Evolutionary conservation across 2,329 filamentous ascomycete species (phyloP).

Genomic region (Zymoseptoria brevis): DNA sequence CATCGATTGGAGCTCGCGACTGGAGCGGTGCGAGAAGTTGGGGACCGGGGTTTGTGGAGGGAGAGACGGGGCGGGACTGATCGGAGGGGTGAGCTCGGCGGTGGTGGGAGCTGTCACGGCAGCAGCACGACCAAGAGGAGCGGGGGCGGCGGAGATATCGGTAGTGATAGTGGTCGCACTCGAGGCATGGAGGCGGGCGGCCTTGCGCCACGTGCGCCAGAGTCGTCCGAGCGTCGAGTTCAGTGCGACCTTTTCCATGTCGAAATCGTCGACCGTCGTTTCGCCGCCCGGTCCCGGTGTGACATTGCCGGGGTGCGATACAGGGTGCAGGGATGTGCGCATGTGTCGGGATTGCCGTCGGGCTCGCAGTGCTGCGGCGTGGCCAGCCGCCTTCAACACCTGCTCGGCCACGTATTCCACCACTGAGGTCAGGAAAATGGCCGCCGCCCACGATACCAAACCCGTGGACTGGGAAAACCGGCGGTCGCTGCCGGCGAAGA

Average conservation of each 20-base stretch:
- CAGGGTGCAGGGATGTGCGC: slow-evolving; percentile 9
- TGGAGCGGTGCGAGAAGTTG: slow-evolving; percentile 13
- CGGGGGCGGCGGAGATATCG: slow-evolving; percentile 6
- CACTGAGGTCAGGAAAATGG: slow-evolving; percentile 92
- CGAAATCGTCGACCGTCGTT: slow-evolving; percentile 65
- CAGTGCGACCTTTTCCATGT: slow-evolving; percentile 87
- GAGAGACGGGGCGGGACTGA: background rate
- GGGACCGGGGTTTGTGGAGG: slow-evolving; percentile 6
- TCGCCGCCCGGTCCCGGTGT: slow-evolving; percentile 11
- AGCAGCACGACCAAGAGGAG: background rate
- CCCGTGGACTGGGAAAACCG: slow-evolving; percentile 42
- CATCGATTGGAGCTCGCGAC: slow-evolving; percentile 8
- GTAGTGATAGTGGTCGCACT: slow-evolving; percentile 6
- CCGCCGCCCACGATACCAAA: slow-evolving; percentile 75
- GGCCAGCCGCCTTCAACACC: slow-evolving; percentile 75
- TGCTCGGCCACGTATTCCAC: slow-evolving; percentile 92
- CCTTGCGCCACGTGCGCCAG: slow-evolving; percentile 94
- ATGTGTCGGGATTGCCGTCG: slow-evolving; percentile 32
- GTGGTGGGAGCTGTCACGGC: background rate
- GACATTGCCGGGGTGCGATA: slow-evolving; percentile 6
- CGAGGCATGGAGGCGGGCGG: slow-evolving; percentile 45
- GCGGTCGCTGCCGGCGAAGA: slow-evolving; percentile 52
- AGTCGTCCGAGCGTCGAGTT: slow-evolving; percentile 80
- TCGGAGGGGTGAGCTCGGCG: background rate
- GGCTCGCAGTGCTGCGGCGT: slow-evolving; percentile 66